phyloP scores from a whole-genome alignment of 768 basidiomycete species.

The Megacollybia marginata region DNA sequence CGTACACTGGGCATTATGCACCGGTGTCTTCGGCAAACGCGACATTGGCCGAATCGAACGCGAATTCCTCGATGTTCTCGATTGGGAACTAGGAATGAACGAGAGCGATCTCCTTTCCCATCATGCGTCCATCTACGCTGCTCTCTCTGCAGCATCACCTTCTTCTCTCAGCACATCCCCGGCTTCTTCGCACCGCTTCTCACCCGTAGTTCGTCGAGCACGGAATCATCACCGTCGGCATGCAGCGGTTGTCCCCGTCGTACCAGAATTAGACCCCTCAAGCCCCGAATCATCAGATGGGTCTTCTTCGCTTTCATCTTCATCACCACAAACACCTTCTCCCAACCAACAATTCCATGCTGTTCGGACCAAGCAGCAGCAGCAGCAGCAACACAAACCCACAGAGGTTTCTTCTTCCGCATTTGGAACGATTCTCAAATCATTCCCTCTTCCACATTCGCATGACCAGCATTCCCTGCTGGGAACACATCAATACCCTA shows the following conservation, averaged over 20 bases:
- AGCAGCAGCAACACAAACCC: neutral
- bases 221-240: slow-evolving; percentile 12
- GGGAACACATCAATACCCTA: neutral
- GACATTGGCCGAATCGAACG: slow-evolving; percentile 78
- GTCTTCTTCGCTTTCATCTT: neutral
- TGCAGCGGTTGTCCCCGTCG: slow-evolving; percentile 10
- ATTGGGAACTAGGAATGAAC: slow-evolving; percentile 61
- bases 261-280: slow-evolving; percentile 40
- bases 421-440: neutral
- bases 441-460: neutral
- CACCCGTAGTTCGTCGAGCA: slow-evolving; percentile 12
- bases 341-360: slow-evolving; percentile 18
- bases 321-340: slow-evolving; percentile 20
- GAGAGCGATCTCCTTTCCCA: slow-evolving; percentile 57
- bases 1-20: slow-evolving; percentile 84
- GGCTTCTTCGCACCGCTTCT: slow-evolving; percentile 16
- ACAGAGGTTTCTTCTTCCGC: neutral
- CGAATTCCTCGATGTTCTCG: slow-evolving; percentile 74
- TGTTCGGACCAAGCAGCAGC: neutral
- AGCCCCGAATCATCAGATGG: slow-evolving; percentile 20
- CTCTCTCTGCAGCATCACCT: slow-evolving; percentile 15
- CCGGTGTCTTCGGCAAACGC: slow-evolving; percentile 74
- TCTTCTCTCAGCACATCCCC: slow-evolving; percentile 12
- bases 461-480: neutral
- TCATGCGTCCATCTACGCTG: slow-evolving; percentile 25